These are phyloP conservation scores for Trichoderma koningiopsis DNA, from an alignment of 2,329 filamentous ascomycete genomes.

Conservation along the genomic window DNA sequence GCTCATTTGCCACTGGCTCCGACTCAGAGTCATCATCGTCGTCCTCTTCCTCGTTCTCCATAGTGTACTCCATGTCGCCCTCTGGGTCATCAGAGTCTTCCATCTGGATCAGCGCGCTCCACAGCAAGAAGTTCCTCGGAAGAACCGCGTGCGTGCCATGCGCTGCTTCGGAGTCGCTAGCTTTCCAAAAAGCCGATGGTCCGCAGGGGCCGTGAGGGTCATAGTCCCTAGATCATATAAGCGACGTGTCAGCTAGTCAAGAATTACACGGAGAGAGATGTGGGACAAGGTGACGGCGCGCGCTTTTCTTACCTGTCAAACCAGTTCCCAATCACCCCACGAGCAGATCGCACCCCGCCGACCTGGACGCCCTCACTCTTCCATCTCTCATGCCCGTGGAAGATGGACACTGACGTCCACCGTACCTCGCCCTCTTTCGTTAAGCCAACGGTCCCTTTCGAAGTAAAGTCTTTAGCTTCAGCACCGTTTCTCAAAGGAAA, in stretches of 20 bases:
- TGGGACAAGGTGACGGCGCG: neutral
- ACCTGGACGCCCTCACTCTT: slow-evolving; percentile 76
- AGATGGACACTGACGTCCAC: slow-evolving; percentile 71
- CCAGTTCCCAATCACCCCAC: slow-evolving; percentile 75
- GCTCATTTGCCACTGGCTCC: slow-evolving; percentile 33
- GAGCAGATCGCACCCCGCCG: slow-evolving; percentile 64
- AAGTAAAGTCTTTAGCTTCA: slow-evolving; percentile 32
- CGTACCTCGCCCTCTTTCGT: slow-evolving; percentile 71
- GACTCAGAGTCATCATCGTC: slow-evolving; percentile 34
- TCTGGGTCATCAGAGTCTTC: slow-evolving; percentile 32
- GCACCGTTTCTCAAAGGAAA: slow-evolving; percentile 20
- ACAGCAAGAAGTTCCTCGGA: slow-evolving; percentile 37
- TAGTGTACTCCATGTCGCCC: slow-evolving; percentile 34
- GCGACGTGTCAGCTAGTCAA: neutral
- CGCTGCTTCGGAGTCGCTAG: slow-evolving; percentile 50
- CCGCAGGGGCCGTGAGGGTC: slow-evolving; percentile 70
- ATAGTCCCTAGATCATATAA: slow-evolving; percentile 55
- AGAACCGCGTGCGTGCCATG: slow-evolving; percentile 30
- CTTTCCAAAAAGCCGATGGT: slow-evolving; percentile 78
- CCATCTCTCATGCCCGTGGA: slow-evolving; percentile 69
- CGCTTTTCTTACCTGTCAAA: slow-evolving; percentile 64
- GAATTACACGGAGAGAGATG: neutral
- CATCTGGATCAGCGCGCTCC: slow-evolving; percentile 33
- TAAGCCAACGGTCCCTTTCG: slow-evolving; percentile 61
- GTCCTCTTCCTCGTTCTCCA: slow-evolving; percentile 37